phyloP scores from a whole-genome alignment of 441 rosid genomes.

The Bocquillonia castaneifolia region DNA sequence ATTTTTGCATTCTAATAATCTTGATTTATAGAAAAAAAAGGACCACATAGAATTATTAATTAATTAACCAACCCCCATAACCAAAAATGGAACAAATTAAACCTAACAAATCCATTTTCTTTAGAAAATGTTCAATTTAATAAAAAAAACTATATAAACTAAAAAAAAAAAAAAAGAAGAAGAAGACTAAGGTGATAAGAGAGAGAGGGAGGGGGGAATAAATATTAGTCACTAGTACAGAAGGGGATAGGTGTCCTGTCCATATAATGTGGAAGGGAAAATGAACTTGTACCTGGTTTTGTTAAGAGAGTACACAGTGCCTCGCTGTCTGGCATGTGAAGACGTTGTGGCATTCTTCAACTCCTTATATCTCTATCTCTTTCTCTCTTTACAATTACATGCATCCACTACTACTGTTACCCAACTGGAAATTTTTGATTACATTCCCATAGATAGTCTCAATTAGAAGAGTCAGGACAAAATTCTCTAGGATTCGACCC shows the following conservation, averaged over 20 bases:
- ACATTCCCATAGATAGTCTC: conserved; percentile 27
- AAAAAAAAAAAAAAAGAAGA: conserved; percentile 14
- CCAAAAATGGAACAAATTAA: too few species aligned
- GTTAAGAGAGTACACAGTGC: conserved; percentile 47
- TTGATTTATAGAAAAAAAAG: neutral
- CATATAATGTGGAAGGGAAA: conserved; percentile 33
- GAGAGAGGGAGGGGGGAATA: conserved; percentile 11
- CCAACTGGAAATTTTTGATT: conserved; percentile 43
- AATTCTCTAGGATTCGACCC: conserved; percentile 29
- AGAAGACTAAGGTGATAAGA: conserved; percentile 4
- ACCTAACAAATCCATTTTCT: too few species aligned
- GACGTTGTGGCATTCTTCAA: conserved; percentile 24
- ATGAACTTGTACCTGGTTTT: conserved; percentile 42
- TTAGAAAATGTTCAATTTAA: neutral
- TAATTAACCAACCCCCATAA: neutral
- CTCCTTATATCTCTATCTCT: conserved; percentile 9
- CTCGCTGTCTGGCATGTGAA: conserved; percentile 68
- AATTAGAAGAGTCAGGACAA: conserved; percentile 31
- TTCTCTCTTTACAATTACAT: conserved; percentile 19
- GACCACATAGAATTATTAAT: neutral
- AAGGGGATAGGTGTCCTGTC: conserved; percentile 36
- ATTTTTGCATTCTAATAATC: neutral
- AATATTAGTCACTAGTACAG: conserved; percentile 7
- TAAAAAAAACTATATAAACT: neutral
- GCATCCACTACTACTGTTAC: conserved; percentile 25